A percentile compares a stretch with the other conserved stretches of the same genome.
Evolutionary conservation across 345 rosid species (phyloP).

Genomic region (Raphanus sativus): DNA sequence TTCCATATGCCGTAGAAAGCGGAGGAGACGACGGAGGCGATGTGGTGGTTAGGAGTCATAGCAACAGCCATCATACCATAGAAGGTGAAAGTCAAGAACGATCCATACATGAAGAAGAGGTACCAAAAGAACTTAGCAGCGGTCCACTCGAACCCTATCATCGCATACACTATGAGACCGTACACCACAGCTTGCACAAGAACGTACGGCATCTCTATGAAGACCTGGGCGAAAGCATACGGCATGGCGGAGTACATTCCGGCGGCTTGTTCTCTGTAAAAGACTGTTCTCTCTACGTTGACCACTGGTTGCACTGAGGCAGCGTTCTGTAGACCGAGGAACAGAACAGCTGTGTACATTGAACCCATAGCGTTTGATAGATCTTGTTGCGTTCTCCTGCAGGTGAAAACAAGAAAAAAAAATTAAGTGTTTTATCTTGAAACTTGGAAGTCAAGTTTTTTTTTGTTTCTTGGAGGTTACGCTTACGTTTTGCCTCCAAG

Average conservation of each 20-base stretch:
- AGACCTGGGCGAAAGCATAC: slow-evolving; percentile 63
- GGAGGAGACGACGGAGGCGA: slow-evolving; percentile 51
- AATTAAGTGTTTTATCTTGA: not conserved
- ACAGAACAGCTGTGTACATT: slow-evolving; percentile 67
- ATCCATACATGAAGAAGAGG: slow-evolving; percentile 56
- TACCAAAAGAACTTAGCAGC: slow-evolving; percentile 64
- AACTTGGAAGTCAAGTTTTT: not conserved
- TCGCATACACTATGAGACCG: slow-evolving; percentile 52
- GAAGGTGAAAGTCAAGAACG: slow-evolving; percentile 65
- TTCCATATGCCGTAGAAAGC: slow-evolving; percentile 60
- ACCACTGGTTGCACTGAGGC: slow-evolving; percentile 68
- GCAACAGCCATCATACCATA: slow-evolving; percentile 76
- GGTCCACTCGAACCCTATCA: slow-evolving; percentile 70
- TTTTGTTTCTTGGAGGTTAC: not conserved
- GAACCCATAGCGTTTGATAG: slow-evolving; percentile 73
- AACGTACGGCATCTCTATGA: slow-evolving; percentile 62
- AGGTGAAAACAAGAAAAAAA: not conserved
- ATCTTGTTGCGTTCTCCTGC: slow-evolving; percentile 46
- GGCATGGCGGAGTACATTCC: slow-evolving; percentile 86
- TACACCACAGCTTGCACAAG: slow-evolving; percentile 52
- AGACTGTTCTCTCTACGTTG: slow-evolving; percentile 67
- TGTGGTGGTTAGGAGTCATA: slow-evolving; percentile 63
- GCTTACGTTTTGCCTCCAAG: slow-evolving; percentile 66
- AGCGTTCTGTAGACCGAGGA: slow-evolving; percentile 66
- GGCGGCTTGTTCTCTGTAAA: slow-evolving; percentile 75